These are phyloP conservation scores for Epithemia pelagica DNA, from an alignment of 108 stramenopile genomes.

Conservation along the genomic window DNA sequence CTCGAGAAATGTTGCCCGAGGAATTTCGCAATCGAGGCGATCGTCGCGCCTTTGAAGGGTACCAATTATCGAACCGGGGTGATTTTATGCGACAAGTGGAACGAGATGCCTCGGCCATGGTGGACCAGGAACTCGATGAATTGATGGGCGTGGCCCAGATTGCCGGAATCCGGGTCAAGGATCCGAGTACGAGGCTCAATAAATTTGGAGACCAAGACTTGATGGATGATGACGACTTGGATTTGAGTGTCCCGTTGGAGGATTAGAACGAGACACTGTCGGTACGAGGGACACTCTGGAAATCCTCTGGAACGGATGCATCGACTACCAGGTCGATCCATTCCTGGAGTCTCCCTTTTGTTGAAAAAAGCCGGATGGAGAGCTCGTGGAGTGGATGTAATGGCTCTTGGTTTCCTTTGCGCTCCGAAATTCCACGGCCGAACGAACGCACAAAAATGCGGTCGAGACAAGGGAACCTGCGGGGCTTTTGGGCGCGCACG, in stretches of 20 bases:
- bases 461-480: no score
- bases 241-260: slow-evolving; percentile 4
- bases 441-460: no score
- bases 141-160: slow-evolving; percentile 38
- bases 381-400: no score
- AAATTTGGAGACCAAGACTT: slow-evolving; percentile 28
- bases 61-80: slow-evolving; percentile 30
- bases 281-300: background rate
- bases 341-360: no score
- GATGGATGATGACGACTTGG: slow-evolving; percentile 33
- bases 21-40: slow-evolving; percentile 28
- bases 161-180: slow-evolving; percentile 40
- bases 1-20: slow-evolving; percentile 32
- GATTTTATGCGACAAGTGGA: slow-evolving; percentile 36
- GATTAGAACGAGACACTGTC: background rate
- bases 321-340: no score
- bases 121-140: slow-evolving; percentile 29
- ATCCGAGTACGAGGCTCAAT: slow-evolving; percentile 24
- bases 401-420: no score
- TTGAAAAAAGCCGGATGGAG: no score
- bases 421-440: no score
- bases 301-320: background rate
- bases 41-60: slow-evolving; percentile 39
- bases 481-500: no score
- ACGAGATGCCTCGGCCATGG: slow-evolving; percentile 18